Percentiles rank a stretch among this genome's conserved stretches.
phyloP scores from a whole-genome alignment of 257 asterid genomes.

The Rubia yunnanensis region DNA sequence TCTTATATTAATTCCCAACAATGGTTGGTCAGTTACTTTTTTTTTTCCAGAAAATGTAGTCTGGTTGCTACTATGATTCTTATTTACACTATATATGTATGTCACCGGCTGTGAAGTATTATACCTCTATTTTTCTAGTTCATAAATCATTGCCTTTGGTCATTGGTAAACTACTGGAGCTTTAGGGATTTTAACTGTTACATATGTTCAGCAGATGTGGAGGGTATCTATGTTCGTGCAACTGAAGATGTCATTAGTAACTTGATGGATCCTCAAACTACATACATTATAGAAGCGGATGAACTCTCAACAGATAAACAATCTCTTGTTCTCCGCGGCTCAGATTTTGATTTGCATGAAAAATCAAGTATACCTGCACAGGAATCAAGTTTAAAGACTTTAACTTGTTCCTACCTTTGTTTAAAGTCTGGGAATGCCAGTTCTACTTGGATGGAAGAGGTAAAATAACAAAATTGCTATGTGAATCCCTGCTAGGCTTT shows the following conservation, averaged over 20 bases:
- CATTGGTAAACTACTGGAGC: background rate
- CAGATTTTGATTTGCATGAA: constrained; percentile 35
- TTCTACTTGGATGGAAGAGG: constrained; percentile 68
- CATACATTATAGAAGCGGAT: constrained; percentile 62
- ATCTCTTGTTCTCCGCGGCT: constrained; percentile 55
- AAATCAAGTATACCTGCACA: constrained; percentile 36
- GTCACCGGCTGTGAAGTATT: background rate
- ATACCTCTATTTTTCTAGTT: background rate
- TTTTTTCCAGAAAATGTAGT: background rate
- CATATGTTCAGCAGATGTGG: constrained; percentile 41
- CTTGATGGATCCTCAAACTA: constrained; percentile 63
- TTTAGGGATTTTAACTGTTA: constrained; percentile 12
- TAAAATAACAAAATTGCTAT: constrained; percentile 21
- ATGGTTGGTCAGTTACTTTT: too few relatives aligned
- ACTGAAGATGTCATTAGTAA: constrained; percentile 46
- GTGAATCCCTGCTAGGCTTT: background rate
- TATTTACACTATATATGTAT: too few relatives aligned
- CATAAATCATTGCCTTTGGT: background rate
- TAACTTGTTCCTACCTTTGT: constrained; percentile 53
- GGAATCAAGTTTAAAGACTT: constrained; percentile 35
- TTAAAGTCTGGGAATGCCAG: constrained; percentile 28
- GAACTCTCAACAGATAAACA: constrained; percentile 35
- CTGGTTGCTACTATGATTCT: background rate
- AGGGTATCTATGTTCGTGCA: constrained; percentile 47
- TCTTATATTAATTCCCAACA: too few relatives aligned